Conservation (phyloP, 192 early-diverging fungal genomes). For the Fimicolochytrium jonesii region DNA sequence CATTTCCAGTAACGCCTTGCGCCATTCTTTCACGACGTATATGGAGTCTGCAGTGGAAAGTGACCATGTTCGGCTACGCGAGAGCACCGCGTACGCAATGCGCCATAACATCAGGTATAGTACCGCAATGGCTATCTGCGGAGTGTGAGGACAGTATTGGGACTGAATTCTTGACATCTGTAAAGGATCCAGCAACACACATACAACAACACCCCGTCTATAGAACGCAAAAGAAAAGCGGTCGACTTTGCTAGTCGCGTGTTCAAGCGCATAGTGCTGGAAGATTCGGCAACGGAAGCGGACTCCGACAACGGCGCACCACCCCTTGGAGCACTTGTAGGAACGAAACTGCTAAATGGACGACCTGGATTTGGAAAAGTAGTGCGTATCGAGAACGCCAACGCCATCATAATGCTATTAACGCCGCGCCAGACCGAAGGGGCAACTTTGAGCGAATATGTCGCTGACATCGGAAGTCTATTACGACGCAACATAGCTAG, state of each 20-base stretch:
- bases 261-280: constrained; percentile 7
- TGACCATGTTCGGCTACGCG: constrained; percentile 3
- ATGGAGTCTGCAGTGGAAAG: neutral
- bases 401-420: constrained; percentile 11
- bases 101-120: neutral
- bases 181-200: constrained; percentile 3
- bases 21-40: constrained; percentile 8
- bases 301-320: neutral
- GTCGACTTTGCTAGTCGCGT: constrained; percentile 6
- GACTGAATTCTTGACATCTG: no score
- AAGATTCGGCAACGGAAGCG: neutral
- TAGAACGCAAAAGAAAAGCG: constrained; percentile 2
- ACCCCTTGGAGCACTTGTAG: constrained; percentile 6
- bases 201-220: neutral
- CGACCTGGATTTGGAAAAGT: constrained; percentile 1
- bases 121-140: neutral
- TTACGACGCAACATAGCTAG: no score
- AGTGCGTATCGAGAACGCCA: neutral
- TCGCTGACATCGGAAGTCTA: no score
- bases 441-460: no score
- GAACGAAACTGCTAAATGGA: neutral
- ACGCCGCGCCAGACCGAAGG: no score
- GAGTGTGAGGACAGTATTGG: neutral
- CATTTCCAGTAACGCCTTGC: neutral
- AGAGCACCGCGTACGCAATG: neutral